Evolutionary conservation across 345 rosid genomes (phyloP).

Genomic region (Firmiana major): DNA sequence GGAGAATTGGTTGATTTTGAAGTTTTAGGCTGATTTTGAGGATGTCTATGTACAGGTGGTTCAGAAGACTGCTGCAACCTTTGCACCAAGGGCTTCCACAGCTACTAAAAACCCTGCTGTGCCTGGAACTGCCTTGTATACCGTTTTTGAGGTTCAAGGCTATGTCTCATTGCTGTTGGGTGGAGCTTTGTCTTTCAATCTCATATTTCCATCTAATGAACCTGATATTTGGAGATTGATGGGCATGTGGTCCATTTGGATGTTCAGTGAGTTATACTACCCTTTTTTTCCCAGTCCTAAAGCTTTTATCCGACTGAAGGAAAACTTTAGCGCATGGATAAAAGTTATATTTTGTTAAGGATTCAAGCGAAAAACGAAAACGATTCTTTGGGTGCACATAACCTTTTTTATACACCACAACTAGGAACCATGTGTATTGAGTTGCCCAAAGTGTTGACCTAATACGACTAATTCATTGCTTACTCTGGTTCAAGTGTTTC

Average conservation of each 20-base stretch:
- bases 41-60: slow-evolving; percentile 49
- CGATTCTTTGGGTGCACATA: too few relatives aligned
- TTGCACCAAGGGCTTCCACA: slow-evolving; percentile 93
- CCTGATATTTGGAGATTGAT: slow-evolving; percentile 94
- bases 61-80: slow-evolving; percentile 89
- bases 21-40: background rate
- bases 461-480: background rate
- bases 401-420: too few relatives aligned
- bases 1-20: background rate
- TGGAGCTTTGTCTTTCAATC: slow-evolving; percentile 82
- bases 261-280: slow-evolving; percentile 74
- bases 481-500: background rate
- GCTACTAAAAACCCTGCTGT: slow-evolving; percentile 87
- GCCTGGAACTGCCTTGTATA: slow-evolving; percentile 77
- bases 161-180: slow-evolving; percentile 75
- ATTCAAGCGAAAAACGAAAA: too few relatives aligned
- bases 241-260: slow-evolving; percentile 99
- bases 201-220: slow-evolving; percentile 77
- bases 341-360: too few relatives aligned
- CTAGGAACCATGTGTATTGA: too few relatives aligned
- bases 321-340: too few relatives aligned
- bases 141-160: slow-evolving; percentile 87
- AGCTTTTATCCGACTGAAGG: too few relatives aligned
- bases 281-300: too few relatives aligned
- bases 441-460: too few relatives aligned